phyloP scores from a whole-genome alignment of 805 yeast genomes.

The Vanderwaltozyma yarrowii region DNA sequence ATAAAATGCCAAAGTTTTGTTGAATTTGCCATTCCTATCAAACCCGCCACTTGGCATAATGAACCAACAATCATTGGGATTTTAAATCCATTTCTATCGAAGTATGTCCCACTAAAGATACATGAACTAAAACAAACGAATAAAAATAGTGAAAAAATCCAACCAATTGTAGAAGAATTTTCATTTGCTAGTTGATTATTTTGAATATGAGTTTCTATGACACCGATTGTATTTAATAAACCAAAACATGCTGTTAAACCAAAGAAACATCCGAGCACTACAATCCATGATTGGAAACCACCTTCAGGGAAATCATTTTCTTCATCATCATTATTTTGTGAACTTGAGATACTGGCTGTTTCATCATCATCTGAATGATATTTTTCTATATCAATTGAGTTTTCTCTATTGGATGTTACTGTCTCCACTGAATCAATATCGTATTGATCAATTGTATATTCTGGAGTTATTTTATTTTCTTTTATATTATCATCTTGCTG shows the following conservation, averaged over 20 bases:
- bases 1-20: conserved; percentile 45
- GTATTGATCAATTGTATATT: not conserved
- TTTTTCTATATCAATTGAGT: not conserved
- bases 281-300: conserved; percentile 44
- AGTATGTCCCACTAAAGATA: conserved; percentile 42
- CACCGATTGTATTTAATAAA: conserved; percentile 46
- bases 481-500: no score
- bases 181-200: conserved; percentile 39
- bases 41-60: conserved; percentile 33
- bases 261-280: conserved; percentile 44
- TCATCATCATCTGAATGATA: not conserved
- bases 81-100: conserved; percentile 41
- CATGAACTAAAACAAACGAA: conserved; percentile 38
- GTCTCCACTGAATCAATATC: not conserved
- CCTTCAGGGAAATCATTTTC: conserved; percentile 40
- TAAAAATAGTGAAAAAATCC: conserved; percentile 51
- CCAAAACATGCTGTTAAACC: conserved; percentile 47
- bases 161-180: conserved; percentile 39
- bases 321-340: no score
- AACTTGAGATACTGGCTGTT: no score
- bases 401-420: not conserved
- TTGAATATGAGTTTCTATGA: conserved; percentile 47
- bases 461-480: not conserved
- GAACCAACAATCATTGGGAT: conserved; percentile 34
- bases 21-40: conserved; percentile 41